Base-by-base conservation (phyloP, 1,139 yeast species). In the Saccharomyces hybrid region DNA sequence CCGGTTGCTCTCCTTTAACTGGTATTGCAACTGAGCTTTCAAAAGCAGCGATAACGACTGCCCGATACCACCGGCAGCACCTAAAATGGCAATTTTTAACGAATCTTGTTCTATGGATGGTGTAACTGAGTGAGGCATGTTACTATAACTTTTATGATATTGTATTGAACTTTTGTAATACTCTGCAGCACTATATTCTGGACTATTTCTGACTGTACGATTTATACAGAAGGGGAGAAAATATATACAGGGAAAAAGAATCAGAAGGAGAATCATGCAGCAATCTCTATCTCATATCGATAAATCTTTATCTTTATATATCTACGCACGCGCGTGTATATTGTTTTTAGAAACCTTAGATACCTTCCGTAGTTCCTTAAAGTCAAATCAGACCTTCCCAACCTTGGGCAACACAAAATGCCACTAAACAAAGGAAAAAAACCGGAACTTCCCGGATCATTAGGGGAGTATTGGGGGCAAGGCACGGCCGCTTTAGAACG, bases 21-120 rank as follows among this genome's bases (percentile, higher is more conserved):
- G 46, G 80, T 69, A 83, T 11, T 53, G 55, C 26, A 77, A 55
- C 53, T 64, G 67, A 1, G 70, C 61, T 75, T 91, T 91, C 70
- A 90, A 75, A 67, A 91, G 78, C 58, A 91, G 79, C 31, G 96
- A 88, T 65, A 91, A 79, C 57, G 97, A 96, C 77, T 91, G 97
- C 59, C 98, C 98, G 71, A 90, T 90, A 61, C 93, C 93, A 65
- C 93, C 93, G 59, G 86, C 87, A 60, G 91, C 91, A 66, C 93
- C 93, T 64, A 84, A 75, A 56, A 85, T 86, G 63, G 89, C 78
- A 54, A 83, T 88, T 75, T 84, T 84, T 42, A 66, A 49, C 14
- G 56, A 46, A 32, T 55, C 53, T 34, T 54, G 38, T 32, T 51
- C 48, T 32, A 46, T 47, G 20, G 52, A 42, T 13, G 26, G 48